These are phyloP conservation scores for Hymenochaete sp. DNA, from an alignment of 1,284 basidiomycete species.

Conservation along the genomic window DNA sequence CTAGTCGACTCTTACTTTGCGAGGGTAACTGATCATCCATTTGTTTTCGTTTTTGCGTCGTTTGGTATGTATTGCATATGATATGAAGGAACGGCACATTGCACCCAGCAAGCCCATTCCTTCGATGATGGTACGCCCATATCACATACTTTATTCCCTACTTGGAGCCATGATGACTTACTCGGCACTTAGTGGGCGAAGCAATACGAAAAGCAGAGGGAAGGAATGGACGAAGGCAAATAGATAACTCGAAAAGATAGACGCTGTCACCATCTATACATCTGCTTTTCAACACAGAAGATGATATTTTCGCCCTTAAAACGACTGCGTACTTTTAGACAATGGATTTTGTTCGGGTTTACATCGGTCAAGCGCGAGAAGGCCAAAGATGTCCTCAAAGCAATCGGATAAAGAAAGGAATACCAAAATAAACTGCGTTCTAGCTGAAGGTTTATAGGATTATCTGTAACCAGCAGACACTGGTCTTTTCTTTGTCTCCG, in stretches of 20 bases:
- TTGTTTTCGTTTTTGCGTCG: constrained; percentile 1
- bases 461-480: too few species aligned
- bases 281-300: too few species aligned
- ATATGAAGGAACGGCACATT: constrained; percentile 23
- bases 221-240: background rate
- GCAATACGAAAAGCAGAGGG: constrained; percentile 22
- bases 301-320: too few species aligned
- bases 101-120: constrained; percentile 50
- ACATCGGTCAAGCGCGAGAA: too few species aligned
- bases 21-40: constrained; percentile 18
- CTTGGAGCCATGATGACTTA: background rate
- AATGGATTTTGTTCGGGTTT: too few species aligned
- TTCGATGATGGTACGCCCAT: constrained; percentile 47
- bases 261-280: too few species aligned
- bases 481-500: too few species aligned
- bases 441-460: too few species aligned
- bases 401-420: too few species aligned
- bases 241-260: background rate
- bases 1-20: constrained; percentile 13
- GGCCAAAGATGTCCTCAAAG: too few species aligned
- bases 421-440: too few species aligned
- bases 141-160: background rate
- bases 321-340: too few species aligned
- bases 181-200: constrained; percentile 27
- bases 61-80: background rate